Evolutionary conservation across 129 eudicot genomes (phyloP).

Genomic region (Tanacetum coccineum): DNA sequence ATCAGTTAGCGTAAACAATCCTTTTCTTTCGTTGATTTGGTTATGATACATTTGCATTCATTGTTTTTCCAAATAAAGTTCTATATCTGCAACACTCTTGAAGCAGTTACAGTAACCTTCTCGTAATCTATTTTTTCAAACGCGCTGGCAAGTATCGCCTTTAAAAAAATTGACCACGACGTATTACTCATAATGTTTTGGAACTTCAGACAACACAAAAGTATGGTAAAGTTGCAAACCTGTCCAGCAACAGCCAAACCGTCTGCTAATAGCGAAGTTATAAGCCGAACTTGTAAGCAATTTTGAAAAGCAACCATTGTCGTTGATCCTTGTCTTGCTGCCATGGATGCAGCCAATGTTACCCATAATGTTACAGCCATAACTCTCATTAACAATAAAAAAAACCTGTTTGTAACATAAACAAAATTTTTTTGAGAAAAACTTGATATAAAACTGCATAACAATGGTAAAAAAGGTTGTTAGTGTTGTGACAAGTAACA

Average conservation of each 20-base stretch:
- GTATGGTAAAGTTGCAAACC: slow-evolving; percentile 32
- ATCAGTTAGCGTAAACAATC: slow-evolving; percentile 3
- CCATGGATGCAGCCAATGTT: slow-evolving; percentile 63
- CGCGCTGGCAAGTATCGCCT: slow-evolving; percentile 86
- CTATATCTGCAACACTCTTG: slow-evolving; percentile 62
- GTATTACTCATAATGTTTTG: background rate
- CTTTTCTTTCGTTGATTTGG: background rate
- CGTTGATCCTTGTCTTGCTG: slow-evolving; percentile 64
- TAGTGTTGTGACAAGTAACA: background rate
- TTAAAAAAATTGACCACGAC: background rate
- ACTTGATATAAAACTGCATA: background rate
- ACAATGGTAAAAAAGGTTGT: background rate
- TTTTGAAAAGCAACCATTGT: slow-evolving; percentile 71
- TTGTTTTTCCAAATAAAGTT: background rate
- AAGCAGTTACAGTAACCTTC: slow-evolving; percentile 54
- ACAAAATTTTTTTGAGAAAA: background rate
- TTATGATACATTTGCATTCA: background rate
- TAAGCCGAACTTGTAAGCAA: slow-evolving; percentile 66
- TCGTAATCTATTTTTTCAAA: slow-evolving; percentile 57
- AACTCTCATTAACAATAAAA: slow-evolving; percentile 54
- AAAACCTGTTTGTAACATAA: slow-evolving; percentile 35
- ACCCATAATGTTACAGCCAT: slow-evolving; percentile 64
- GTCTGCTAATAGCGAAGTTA: slow-evolving; percentile 63
- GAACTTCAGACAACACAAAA: background rate
- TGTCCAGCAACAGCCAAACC: slow-evolving; percentile 72